phyloP scores from a whole-genome alignment of 148 eudicot species.

The Tetragonia tetragonoides region DNA sequence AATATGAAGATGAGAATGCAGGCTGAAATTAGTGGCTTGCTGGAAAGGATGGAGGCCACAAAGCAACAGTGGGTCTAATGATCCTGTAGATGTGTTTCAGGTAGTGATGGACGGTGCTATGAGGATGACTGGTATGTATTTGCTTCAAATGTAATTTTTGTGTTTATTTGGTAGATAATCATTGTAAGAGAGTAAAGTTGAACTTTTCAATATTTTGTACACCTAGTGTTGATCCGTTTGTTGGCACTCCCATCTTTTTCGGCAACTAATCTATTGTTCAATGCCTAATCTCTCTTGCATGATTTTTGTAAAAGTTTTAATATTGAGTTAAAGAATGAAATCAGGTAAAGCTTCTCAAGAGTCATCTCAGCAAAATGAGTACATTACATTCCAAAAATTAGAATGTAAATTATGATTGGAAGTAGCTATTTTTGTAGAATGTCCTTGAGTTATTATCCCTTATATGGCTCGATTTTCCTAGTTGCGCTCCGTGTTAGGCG shows the following conservation, averaged over 20 bases:
- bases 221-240: not conserved
- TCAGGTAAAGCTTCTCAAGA: no score
- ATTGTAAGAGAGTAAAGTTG: not conserved
- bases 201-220: not conserved
- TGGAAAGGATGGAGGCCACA: conserved; percentile 86
- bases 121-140: not conserved
- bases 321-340: no score
- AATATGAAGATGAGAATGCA: conserved; percentile 84
- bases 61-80: conserved; percentile 62
- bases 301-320: no score
- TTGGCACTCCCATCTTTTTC: not conserved
- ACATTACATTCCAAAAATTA: no score
- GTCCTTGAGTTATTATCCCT: no score
- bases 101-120: not conserved
- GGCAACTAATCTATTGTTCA: not conserved
- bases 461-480: no score
- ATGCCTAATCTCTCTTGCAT: no score
- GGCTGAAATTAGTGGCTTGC: conserved; percentile 70
- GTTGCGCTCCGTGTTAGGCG: no score
- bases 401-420: no score
- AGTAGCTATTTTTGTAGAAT: no score
- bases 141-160: not conserved
- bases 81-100: not conserved
- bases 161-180: not conserved
- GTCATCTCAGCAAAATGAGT: no score